Evolutionary conservation across 257 asterid genomes (phyloP).

Genomic region (Solanum lycopersicoides): DNA sequence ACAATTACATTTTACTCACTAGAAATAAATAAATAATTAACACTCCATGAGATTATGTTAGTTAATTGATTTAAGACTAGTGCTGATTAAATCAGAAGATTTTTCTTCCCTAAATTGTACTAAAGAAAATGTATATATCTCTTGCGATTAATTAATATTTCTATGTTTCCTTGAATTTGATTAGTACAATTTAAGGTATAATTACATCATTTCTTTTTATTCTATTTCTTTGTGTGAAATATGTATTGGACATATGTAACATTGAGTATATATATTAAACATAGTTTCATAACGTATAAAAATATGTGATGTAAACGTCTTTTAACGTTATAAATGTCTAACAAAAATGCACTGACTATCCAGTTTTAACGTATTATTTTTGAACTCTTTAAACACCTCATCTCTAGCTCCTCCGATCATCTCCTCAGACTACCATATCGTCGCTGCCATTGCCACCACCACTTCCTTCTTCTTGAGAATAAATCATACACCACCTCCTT

Average conservation of each 20-base stretch:
- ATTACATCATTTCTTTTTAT: no score
- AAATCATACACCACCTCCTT: not conserved
- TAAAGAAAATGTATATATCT: no score
- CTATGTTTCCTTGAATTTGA: no score
- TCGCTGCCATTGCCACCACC: not conserved
- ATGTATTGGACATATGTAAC: not conserved
- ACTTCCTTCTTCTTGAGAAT: not conserved
- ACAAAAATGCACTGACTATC: not conserved
- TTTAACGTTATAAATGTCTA: not conserved
- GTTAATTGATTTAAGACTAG: not conserved
- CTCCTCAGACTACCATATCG: not conserved
- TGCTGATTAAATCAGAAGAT: not conserved
- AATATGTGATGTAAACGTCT: not conserved
- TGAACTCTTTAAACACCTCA: not conserved
- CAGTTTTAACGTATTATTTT: not conserved
- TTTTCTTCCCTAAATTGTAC: no score
- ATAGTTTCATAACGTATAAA: not conserved
- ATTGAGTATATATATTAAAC: not conserved
- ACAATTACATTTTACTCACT: not conserved
- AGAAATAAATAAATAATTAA: no score
- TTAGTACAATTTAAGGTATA: no score
- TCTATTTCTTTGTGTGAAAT: not conserved
- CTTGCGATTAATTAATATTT: no score
- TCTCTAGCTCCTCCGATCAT: not conserved
- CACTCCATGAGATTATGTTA: not conserved